Base-by-base conservation (phyloP, 192 early-diverging fungal genomes). In the Rhizoclosmatium sp. region DNA sequence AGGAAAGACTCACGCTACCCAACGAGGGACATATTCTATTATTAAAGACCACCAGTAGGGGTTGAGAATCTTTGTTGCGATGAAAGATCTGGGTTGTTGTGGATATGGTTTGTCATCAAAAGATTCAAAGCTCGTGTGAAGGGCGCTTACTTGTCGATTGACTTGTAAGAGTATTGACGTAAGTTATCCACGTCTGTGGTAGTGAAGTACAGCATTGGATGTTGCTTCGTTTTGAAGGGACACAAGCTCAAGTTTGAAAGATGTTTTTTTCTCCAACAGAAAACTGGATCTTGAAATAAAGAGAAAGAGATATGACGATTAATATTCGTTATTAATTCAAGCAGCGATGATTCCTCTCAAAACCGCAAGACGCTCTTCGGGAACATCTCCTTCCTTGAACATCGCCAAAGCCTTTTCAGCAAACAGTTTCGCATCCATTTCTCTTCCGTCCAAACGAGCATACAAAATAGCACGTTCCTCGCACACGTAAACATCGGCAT, bases 31-130 rank as follows among this genome's bases (percentile, higher is more conserved):
- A 75, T 94, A 85, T 80, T 92, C 88, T 19, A 97, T 91, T 66
- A 93, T 85, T 82, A 89, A 85, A 81, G 89, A 92, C 96, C 96
- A 85, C 84, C 84, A 97, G 85, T 96, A 96, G 82, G 91, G 92
- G 16, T 89, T 89, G 62, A 97, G 87, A 51, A 78, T 69, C 16
- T 40, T 21, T 44, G 71, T 78, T 39, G 76, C 76, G 44, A 78
- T 66, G 47, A 78, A 42, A 31, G 65, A 66, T 58, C 81, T 82
- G 59, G 14, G 10, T 46, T n/a, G 23, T 23, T 54, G 49, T 67
- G 19, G 19, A 44, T 31, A 7, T 49, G 40, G 9, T 48, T 23
- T 67, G 56, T 44, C 5, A n/a, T 41, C 2, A 41, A 1, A n/a
- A 78, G 1, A 9, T 12, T 2, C 47, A 16, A 21, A 80, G 69